These are phyloP conservation scores for Trichoderma cornu-damae DNA, from an alignment of 2,329 filamentous ascomycete species.

Conservation along the genomic window DNA sequence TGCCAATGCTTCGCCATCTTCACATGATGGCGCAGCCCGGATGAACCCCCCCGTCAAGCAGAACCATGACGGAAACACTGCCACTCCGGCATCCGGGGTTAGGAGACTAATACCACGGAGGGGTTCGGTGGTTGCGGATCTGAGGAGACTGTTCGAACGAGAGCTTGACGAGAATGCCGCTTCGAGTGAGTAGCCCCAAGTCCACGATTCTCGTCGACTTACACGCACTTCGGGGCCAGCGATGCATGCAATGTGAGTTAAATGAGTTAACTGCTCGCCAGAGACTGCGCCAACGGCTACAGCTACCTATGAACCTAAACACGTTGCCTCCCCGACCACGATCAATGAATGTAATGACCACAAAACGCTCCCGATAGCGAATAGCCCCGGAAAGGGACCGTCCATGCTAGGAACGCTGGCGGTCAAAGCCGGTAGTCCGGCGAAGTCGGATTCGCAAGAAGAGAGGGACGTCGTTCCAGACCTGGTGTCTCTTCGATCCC, in stretches of 20 bases:
- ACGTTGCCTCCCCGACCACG: neutral
- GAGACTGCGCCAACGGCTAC: neutral
- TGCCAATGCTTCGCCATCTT: neutral
- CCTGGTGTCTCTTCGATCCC: neutral
- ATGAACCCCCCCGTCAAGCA: neutral
- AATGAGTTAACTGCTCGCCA: neutral
- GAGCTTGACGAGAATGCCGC: neutral
- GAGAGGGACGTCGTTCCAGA: neutral
- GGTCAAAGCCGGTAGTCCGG: neutral
- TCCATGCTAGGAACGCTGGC: neutral
- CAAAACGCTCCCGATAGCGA: neutral
- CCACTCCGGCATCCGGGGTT: neutral
- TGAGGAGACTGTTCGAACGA: constrained; percentile 24
- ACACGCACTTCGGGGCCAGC: neutral
- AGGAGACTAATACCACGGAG: neutral
- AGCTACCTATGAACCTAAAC: neutral
- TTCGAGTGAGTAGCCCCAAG: neutral
- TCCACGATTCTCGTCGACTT: neutral
- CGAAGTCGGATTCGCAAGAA: neutral
- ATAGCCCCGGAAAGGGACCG: neutral
- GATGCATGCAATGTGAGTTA: neutral
- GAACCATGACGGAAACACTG: neutral
- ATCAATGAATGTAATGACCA: neutral
- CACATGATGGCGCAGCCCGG: neutral
- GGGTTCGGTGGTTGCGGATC: constrained; percentile 25